Conservation (phyloP, 2,329 filamentous ascomycete genomes). For the Fusarium nelsonii region DNA sequence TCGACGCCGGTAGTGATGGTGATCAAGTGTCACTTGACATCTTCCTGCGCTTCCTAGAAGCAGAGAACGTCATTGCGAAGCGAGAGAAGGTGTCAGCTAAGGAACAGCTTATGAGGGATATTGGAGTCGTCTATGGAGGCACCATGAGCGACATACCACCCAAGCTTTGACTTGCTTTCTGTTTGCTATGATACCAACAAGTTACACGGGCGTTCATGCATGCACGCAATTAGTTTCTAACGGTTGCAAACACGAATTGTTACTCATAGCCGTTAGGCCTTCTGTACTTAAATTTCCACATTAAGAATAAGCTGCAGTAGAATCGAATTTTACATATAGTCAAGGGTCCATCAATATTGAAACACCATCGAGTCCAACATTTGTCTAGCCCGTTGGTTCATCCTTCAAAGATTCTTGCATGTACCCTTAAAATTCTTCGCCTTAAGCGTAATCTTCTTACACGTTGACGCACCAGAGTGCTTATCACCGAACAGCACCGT, state of each 20-base stretch:
- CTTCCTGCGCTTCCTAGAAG: conserved; percentile 55
- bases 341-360: not conserved
- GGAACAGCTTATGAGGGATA: conserved; percentile 51
- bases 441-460: conserved; percentile 45
- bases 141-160: conserved; percentile 17
- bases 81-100: conserved; percentile 32
- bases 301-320: not conserved
- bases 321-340: not conserved
- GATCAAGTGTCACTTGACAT: conserved; percentile 56
- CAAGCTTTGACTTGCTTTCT: conserved; percentile 42
- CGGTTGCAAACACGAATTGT: too few relatives aligned
- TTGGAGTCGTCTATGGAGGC: conserved; percentile 55
- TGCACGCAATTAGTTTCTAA: not conserved
- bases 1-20: conserved; percentile 56
- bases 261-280: not conserved
- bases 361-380: not conserved
- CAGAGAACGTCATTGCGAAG: conserved; percentile 39
- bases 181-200: too few relatives aligned
- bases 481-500: conserved; percentile 44
- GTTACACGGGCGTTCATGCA: not conserved
- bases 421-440: conserved; percentile 47
- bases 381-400: too few relatives aligned
- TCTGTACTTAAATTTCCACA: not conserved
- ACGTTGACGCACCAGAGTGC: conserved; percentile 33
- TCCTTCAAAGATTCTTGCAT: conserved; percentile 37